Evolutionary conservation across 2,329 filamentous ascomycete genomes (phyloP), one percentile per base, ranked within the genome.

Genomic region (Lachnellula occidentalis): DNA sequence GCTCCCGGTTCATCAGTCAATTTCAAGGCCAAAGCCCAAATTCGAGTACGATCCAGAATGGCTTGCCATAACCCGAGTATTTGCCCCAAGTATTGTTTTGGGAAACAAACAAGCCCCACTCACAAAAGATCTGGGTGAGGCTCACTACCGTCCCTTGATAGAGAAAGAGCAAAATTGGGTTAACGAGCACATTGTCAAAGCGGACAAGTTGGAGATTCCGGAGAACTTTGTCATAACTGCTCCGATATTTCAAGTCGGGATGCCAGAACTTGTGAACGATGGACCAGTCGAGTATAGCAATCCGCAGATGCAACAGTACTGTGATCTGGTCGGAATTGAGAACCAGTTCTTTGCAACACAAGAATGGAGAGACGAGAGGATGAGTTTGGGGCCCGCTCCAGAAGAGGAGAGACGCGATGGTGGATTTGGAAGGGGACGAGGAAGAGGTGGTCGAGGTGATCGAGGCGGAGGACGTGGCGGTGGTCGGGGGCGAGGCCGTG

Each of bases 31-130:
- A 9, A 64, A 61, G 45, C 59, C 56, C 14, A 65, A 60, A 47
- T 67, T 69, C 42, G 62, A 68, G 49, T 97, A 99, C 68, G 94
- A 99, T 70, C 83, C 86, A 11, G 94, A 99, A 73, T 99, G 92
- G 92, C 83, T 99, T 7, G 88, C 94, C 42, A 96, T 99, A 60
- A 92, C 86, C 12, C 87, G 92, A 42, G 86, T 85, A 7, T 95
- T 97, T 66, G 82, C 88, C 41, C 64, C 76, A 3, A 77, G 82
- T 41, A 76, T 94, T 2, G 71, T 74, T 1, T 74, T 92, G 37
- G 88, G 89, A 55, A 76, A 86, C 59, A 76, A 76, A 5, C 67
- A 72, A 7, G 77, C 79, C 1, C 70, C 72, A 39, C 71, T 80
- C 0, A 77, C 86, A 0, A 69, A 73, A 1, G 78, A 95, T 65